Evolutionary conservation across 352 stramenopile genomes (phyloP).

Genomic region (Globisporangium radiosum): DNA sequence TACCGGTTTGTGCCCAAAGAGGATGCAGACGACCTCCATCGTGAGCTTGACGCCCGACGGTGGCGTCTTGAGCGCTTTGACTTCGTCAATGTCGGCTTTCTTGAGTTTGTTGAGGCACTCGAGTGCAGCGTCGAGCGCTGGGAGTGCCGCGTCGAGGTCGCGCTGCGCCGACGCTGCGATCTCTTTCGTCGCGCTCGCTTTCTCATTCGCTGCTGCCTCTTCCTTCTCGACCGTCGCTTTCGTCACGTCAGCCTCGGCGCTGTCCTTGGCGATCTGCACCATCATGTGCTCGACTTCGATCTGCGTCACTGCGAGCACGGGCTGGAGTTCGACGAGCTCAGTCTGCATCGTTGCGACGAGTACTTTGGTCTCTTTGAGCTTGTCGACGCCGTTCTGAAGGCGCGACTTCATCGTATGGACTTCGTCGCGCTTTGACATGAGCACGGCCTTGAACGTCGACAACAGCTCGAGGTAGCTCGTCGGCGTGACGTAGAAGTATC

Average conservation of each 20-base stretch:
- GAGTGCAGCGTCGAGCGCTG: conserved; percentile 79
- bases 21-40: conserved; percentile 89
- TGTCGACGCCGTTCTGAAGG: conserved; percentile 84
- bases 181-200: conserved; percentile 83
- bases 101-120: conserved; percentile 89
- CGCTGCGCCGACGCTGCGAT: conserved; percentile 86
- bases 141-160: conserved; percentile 84
- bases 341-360: conserved; percentile 82
- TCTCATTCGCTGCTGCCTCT: conserved; percentile 80
- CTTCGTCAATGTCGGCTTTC: conserved; percentile 89
- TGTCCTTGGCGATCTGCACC: conserved; percentile 86
- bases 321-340: conserved; percentile 77
- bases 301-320: conserved; percentile 67
- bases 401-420: conserved; percentile 83
- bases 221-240: conserved; percentile 85
- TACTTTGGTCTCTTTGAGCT: conserved; percentile 73
- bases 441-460: conserved; percentile 87
- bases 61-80: conserved; percentile 90
- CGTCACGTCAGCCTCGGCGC: conserved; percentile 84
- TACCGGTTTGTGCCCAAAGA: conserved; percentile 89
- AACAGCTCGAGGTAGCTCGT: conserved; percentile 91
- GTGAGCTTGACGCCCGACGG: conserved; percentile 88
- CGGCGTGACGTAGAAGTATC: conserved; percentile 92
- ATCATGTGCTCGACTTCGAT: conserved; percentile 88
- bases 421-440: conserved; percentile 87